Base-by-base conservation (phyloP, 148 eudicot species). In the Fagopyrum homotropicum region DNA sequence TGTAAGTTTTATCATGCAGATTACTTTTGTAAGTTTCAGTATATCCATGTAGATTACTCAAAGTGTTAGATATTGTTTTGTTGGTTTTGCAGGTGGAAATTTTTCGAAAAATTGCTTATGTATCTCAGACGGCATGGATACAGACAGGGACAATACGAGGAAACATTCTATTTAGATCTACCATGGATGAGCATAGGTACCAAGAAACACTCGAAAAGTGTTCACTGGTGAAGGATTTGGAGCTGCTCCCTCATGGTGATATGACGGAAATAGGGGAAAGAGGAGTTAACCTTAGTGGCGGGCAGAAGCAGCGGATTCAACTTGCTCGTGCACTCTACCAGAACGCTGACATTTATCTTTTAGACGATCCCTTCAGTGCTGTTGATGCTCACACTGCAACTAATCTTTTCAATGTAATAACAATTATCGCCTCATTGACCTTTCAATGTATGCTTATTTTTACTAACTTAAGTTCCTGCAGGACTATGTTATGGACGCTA, bases 321-420 rank as follows among this genome's bases (percentile, higher is more conserved):
- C 98, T 93, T 69, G 98, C 98, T 74, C 95, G 97, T 64, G 98
- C 98, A 22, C 80, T 93, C 29, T 93, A 93, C 73, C 89, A 87
- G 77, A 79, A 93, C 78, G 95, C 98, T 45, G 97, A 91, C 73
- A 82, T 91, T 54, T 94, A 91, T 84, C 93, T 94, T 54, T 74
- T 94, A 85, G 98, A 94, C 72, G 98, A 91, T 79, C 98, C 98
- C 26, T 94, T 94, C 78, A 94, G 98, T 72, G 98, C 97, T 51
- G 98, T 94, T 49, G 98, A 94, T 84, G 98, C 98, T 48, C 98
- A 94, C 66, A 94, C 98, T 11, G 97, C 98, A 43, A 81, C 90
- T 14, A 91, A 89, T 83, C 84, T 94, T 74, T 91, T 94, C 77
- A 88, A 82, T 79, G 98, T 94, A 22, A 22, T 22, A 22, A 22